Percentiles rank a stretch among this genome's conserved stretches.
phyloP scores from a whole-genome alignment of 352 stramenopile species.

The Elongisporangium senticosum region DNA sequence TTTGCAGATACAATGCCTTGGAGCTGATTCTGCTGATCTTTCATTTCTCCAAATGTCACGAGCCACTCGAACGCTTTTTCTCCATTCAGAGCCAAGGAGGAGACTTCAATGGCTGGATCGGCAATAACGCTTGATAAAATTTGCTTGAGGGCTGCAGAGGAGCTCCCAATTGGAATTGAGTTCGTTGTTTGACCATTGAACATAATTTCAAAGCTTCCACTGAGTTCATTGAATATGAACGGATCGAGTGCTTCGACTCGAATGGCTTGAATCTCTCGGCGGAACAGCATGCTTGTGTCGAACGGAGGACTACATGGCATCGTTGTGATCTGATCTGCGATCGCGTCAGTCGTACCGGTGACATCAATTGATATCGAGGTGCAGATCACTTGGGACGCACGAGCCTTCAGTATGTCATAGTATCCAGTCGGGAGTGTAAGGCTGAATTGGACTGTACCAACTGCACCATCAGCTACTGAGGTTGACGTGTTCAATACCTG shows the following conservation, averaged over 20 bases:
- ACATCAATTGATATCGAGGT: not conserved
- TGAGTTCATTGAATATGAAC: not conserved
- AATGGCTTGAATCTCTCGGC: not conserved
- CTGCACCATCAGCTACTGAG: not conserved
- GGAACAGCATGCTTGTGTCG: not conserved
- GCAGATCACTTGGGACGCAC: not conserved
- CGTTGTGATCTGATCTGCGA: not conserved
- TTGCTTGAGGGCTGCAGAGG: not conserved
- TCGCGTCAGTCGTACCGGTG: not conserved
- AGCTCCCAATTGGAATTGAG: not conserved
- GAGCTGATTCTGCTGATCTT: not conserved
- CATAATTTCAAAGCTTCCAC: not conserved
- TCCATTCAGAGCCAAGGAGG: conserved; percentile 2
- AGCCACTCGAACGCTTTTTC: conserved; percentile 11
- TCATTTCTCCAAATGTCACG: conserved; percentile 10
- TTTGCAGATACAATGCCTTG: not conserved
- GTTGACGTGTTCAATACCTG: not conserved
- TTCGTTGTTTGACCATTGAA: not conserved
- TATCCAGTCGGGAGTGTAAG: not conserved
- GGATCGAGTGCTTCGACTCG: not conserved
- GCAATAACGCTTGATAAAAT: conserved; percentile 6
- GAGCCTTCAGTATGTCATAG: not conserved
- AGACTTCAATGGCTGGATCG: conserved; percentile 8
- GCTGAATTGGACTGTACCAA: not conserved
- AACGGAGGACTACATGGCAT: conserved; percentile 1